These are phyloP conservation scores for Rhododendron ovatum DNA, from an alignment of 148 eudicot genomes.

Conservation along the genomic window DNA sequence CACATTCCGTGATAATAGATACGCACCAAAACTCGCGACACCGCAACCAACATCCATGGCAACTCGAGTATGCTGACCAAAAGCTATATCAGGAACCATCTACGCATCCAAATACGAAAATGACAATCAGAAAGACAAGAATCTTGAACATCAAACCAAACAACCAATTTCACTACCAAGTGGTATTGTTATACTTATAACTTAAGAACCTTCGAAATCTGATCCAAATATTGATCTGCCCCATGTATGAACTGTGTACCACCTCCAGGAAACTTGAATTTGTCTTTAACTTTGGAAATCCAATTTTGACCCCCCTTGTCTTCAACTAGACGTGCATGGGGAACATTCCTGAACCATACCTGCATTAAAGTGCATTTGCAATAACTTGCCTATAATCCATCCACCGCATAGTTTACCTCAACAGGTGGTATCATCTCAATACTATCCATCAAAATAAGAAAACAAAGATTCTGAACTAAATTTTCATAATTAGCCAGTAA, in stretches of 20 bases:
- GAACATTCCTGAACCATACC: conserved; percentile 97
- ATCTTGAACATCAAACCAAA: background rate
- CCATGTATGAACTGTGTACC: conserved; percentile 99
- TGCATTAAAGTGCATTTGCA: conserved; percentile 17
- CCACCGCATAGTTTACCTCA: background rate
- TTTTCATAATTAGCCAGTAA: background rate
- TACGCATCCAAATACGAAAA: conserved; percentile 5
- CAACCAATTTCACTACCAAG: conserved; percentile 3
- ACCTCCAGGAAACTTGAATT: conserved; percentile 97
- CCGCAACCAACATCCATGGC: conserved; percentile 97
- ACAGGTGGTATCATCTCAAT: background rate
- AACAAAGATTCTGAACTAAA: background rate
- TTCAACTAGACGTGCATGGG: conserved; percentile 92
- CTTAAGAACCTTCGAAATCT: conserved; percentile 71
- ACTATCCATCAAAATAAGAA: background rate
- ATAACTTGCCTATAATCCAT: background rate
- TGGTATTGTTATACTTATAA: background rate
- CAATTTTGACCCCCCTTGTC: conserved; percentile 99
- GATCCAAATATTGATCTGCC: conserved; percentile 90
- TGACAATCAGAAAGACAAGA: conserved; percentile 26
- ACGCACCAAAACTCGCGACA: conserved; percentile 98
- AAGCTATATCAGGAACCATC: conserved; percentile 58
- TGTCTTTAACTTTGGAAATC: conserved; percentile 74
- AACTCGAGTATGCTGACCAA: conserved; percentile 74
- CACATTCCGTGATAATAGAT: conserved; percentile 76